Base-by-base conservation (phyloP, 257 asterid genomes). In the Buddleja alternifolia region DNA sequence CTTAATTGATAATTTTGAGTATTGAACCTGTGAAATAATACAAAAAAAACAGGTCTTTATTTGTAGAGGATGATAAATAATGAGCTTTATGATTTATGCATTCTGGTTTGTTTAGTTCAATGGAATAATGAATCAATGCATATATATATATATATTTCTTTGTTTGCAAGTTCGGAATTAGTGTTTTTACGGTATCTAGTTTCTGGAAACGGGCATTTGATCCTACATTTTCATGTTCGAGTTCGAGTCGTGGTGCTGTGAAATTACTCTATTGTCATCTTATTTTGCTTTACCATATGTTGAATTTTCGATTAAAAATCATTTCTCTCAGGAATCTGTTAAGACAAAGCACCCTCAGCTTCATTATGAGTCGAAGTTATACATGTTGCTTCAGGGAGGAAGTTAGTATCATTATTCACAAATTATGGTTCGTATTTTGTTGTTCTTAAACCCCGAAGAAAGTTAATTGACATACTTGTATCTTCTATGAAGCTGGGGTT, bases 311-410 rank as follows among this genome's bases (percentile, higher is more conserved):
- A 24, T 71, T 44, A 41, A 51, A 15, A 21, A 6, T 20, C 58
- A 29, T 55, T 12, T 39, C 48, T 73, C 45, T 10, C 87, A 91
- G 97, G 97, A 91, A 81, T 62, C 93, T 76, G 83, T 82, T 53
- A 91, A 91, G 82, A 85, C 96, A 19, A 89, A 91, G 80, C 97
- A 91, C 48, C 97, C 97, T 23, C 97, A 91, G 80, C 97, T 91
- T 71, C 92, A 88, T 74, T 91, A 91, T 75, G 97, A 91, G 67
- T 91, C 97, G 37, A 91, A 88, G 83, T 70, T 91, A 73, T 91
- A 91, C 73, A 79, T 85, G 91, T 93, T 88, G 73, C 96, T 91
- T 63, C 97, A 89, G 66, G 97, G 97, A 57, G 97, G 96, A 86
- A 85, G 97, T 91, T 81, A 86, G 96, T 76, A 23, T 69, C 45